A percentile compares a stretch with the other conserved stretches of the same genome.
Conservation (phyloP, 805 yeast genomes). For the Suhomyces faveliae region DNA sequence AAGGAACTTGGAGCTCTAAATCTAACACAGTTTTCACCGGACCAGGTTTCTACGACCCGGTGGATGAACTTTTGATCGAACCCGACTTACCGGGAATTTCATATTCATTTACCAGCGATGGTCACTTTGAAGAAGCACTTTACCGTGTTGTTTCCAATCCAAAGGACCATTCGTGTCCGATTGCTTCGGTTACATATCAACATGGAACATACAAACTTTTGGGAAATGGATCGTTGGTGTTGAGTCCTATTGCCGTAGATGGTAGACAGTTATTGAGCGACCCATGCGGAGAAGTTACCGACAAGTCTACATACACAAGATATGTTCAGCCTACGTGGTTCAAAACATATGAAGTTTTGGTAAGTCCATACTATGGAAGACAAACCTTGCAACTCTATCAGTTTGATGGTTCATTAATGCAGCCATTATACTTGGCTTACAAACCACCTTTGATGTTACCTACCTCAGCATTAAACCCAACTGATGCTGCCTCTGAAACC, state of each 20-base stretch:
- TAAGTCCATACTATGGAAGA: constrained; percentile 84
- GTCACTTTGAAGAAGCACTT: constrained; percentile 84
- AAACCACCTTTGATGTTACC: constrained; percentile 97
- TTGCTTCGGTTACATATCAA: constrained; percentile 80
- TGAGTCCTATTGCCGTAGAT: constrained; percentile 79
- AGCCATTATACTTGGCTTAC: constrained; percentile 89
- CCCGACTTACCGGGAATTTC: constrained; percentile 95
- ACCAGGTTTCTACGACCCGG: constrained; percentile 93
- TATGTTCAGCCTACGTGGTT: constrained; percentile 68
- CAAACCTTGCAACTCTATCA: constrained; percentile 70
- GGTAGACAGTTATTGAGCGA: constrained; percentile 89
- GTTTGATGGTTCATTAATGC: constrained; percentile 75
- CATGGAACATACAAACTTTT: constrained; percentile 77
- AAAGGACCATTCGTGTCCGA: constrained; percentile 73
- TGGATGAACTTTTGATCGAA: constrained; percentile 89
- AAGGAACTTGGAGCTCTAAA: constrained; percentile 95
- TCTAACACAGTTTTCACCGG: constrained; percentile 95
- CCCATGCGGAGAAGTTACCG: constrained; percentile 65
- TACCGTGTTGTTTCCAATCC: constrained; percentile 77
- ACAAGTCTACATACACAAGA: constrained; percentile 59
- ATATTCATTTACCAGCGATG: constrained; percentile 90
- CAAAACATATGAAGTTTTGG: constrained; percentile 52
- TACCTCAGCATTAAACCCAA: constrained; percentile 86
- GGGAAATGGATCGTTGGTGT: constrained; percentile 62
- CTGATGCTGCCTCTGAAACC: constrained; percentile 44